phyloP scores from a whole-genome alignment of 192 early-diverging fungal genomes.

The Coemansia sp. region DNA sequence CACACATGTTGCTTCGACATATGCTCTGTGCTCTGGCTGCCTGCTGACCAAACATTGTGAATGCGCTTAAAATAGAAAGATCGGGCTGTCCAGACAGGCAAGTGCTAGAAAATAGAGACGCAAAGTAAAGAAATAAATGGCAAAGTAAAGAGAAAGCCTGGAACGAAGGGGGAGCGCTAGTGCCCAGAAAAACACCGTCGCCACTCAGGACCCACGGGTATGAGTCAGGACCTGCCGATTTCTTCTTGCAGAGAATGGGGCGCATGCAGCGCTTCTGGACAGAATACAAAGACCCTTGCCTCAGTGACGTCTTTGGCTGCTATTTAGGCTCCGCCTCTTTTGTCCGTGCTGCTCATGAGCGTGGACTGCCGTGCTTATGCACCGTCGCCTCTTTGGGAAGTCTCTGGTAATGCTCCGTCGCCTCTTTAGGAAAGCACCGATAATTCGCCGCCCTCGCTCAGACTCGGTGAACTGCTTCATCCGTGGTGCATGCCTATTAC shows the following conservation, averaged over 20 bases:
- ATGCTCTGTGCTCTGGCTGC: not conserved
- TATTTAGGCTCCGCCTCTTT: not conserved
- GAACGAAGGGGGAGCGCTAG: not conserved
- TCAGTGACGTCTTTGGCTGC: not conserved
- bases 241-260: not conserved
- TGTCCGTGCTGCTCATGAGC: no score
- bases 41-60: constrained; percentile 6
- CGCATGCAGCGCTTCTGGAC: not conserved
- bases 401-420: not conserved
- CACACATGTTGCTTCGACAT: not conserved
- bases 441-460: not conserved
- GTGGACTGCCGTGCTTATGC: not conserved
- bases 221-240: constrained; percentile 1
- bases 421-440: not conserved
- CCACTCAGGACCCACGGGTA: not conserved
- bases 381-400: not conserved
- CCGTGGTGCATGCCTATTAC: not conserved
- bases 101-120: not conserved
- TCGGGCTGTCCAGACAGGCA: not conserved
- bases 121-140: not conserved
- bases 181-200: not conserved
- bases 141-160: not conserved
- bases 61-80: not conserved
- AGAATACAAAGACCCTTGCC: not conserved
- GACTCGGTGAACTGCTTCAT: not conserved